Conservation (phyloP, 345 rosid species). For the Populus pruinosa region DNA sequence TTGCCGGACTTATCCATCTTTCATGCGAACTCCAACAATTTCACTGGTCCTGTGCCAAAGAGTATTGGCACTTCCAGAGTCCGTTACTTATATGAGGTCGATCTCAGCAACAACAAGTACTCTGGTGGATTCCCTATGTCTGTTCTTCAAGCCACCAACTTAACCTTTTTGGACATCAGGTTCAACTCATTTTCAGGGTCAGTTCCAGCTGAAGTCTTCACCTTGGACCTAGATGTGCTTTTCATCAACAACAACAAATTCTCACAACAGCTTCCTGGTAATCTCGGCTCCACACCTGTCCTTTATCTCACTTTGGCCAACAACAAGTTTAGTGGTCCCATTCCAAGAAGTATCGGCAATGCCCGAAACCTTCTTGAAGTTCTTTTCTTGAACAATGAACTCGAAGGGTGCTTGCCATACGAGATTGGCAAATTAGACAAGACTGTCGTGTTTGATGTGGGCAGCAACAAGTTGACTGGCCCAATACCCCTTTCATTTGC, state of each 20-base stretch:
- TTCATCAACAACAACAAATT: slow-evolving; percentile 58
- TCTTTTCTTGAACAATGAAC: slow-evolving; percentile 45
- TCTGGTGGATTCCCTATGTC: slow-evolving; percentile 34
- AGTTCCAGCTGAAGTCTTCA: slow-evolving; percentile 34
- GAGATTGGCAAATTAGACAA: slow-evolving; percentile 44
- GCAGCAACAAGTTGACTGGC: slow-evolving; percentile 44
- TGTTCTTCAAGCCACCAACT: slow-evolving; percentile 18
- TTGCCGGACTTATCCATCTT: slow-evolving; percentile 44
- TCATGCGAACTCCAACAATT: slow-evolving; percentile 51
- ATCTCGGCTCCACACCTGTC: slow-evolving; percentile 41
- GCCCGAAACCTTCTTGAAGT: slow-evolving; percentile 39
- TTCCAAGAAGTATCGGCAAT: slow-evolving; percentile 49
- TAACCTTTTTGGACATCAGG: slow-evolving; percentile 52
- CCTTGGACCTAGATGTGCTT: slow-evolving; percentile 43
- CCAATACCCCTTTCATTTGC: slow-evolving; percentile 55
- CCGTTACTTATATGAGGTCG: slow-evolving; percentile 46
- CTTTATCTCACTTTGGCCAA: slow-evolving; percentile 54
- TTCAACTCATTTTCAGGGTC: slow-evolving; percentile 41
- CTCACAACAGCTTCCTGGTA: slow-evolving; percentile 32
- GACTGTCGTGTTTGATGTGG: slow-evolving; percentile 38
- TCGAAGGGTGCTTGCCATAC: slow-evolving; percentile 52
- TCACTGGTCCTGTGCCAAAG: slow-evolving; percentile 23
- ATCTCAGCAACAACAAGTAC: slow-evolving; percentile 51
- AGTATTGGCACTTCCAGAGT: not conserved
- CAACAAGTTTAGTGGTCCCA: slow-evolving; percentile 44